A percentile compares a stretch with the other conserved stretches of the same genome.
phyloP scores from a whole-genome alignment of 768 basidiomycete genomes.

The Phanerochaete sordida region DNA sequence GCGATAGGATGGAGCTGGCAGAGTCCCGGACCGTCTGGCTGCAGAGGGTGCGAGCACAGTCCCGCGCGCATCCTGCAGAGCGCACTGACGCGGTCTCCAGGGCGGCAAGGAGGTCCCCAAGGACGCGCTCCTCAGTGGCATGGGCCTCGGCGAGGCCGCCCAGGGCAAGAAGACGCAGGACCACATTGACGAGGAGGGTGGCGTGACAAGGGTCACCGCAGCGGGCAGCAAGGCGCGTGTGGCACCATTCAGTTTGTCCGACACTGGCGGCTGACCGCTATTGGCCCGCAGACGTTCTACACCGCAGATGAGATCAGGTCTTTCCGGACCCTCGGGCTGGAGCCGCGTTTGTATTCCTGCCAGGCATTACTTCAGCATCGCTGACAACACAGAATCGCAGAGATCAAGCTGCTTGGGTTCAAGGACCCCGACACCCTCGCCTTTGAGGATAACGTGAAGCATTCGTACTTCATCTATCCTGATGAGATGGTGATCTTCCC shows the following conservation, averaged over 20 bases:
- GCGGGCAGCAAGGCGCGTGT: slow-evolving; percentile 48
- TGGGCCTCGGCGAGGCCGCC: slow-evolving; percentile 36
- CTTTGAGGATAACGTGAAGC: slow-evolving; percentile 91
- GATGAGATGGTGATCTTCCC: slow-evolving; percentile 68
- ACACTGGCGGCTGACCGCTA: neutral
- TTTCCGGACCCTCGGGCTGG: slow-evolving; percentile 76
- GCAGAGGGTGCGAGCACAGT: neutral
- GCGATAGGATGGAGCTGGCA: slow-evolving; percentile 75
- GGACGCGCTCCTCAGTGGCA: slow-evolving; percentile 34
- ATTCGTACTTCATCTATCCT: slow-evolving; percentile 88
- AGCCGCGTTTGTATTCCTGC: slow-evolving; percentile 52
- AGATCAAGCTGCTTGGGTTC: slow-evolving; percentile 91
- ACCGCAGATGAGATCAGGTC: slow-evolving; percentile 78
- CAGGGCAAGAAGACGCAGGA: slow-evolving; percentile 37
- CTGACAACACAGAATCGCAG: slow-evolving; percentile 32
- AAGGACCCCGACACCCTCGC: slow-evolving; percentile 64
- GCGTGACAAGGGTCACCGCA: slow-evolving; percentile 19
- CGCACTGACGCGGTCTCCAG: slow-evolving; percentile 23
- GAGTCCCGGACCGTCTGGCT: slow-evolving; percentile 48
- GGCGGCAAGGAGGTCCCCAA: slow-evolving; percentile 31
- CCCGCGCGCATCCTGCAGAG: neutral
- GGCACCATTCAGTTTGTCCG: slow-evolving; percentile 12
- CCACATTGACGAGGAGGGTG: slow-evolving; percentile 22
- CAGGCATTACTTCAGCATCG: neutral
- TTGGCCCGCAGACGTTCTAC: slow-evolving; percentile 64